Conservation (phyloP, 2,329 filamentous ascomycete species). For the Paramyrothecium roridum region DNA sequence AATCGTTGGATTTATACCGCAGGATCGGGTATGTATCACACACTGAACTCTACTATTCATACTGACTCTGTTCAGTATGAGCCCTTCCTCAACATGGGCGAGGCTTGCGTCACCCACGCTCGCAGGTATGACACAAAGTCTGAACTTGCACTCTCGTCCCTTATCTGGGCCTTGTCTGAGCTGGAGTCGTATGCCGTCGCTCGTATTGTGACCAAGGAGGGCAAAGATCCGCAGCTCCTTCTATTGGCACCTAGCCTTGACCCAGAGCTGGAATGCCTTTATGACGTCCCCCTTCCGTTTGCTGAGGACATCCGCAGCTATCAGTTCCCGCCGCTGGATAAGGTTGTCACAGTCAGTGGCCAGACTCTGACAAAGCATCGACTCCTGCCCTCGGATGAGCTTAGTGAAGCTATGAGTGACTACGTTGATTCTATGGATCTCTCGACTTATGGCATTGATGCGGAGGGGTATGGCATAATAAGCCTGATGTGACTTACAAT, state of each 20-base stretch:
- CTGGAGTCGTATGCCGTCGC: slow-evolving; percentile 83
- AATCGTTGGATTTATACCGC: slow-evolving; percentile 82
- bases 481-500: neutral
- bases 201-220: slow-evolving; percentile 79
- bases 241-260: slow-evolving; percentile 80
- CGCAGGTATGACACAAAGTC: slow-evolving; percentile 79
- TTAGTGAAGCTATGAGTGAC: slow-evolving; percentile 79
- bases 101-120: slow-evolving; percentile 72
- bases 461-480: slow-evolving; percentile 57
- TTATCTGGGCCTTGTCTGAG: slow-evolving; percentile 85
- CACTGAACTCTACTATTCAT: neutral
- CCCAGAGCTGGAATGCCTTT: slow-evolving; percentile 75
- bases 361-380: slow-evolving; percentile 78
- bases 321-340: slow-evolving; percentile 85
- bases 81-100: slow-evolving; percentile 81
- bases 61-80: slow-evolving; percentile 57
- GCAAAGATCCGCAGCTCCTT: slow-evolving; percentile 72
- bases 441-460: slow-evolving; percentile 65
- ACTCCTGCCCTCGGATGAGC: slow-evolving; percentile 71
- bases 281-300: slow-evolving; percentile 89
- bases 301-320: slow-evolving; percentile 90
- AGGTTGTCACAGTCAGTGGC: slow-evolving; percentile 82
- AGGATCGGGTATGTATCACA: slow-evolving; percentile 53
- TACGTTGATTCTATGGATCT: slow-evolving; percentile 95
- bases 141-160: slow-evolving; percentile 78